phyloP scores from a whole-genome alignment of 2,329 filamentous ascomycete species.

The Helotiales sp. region DNA sequence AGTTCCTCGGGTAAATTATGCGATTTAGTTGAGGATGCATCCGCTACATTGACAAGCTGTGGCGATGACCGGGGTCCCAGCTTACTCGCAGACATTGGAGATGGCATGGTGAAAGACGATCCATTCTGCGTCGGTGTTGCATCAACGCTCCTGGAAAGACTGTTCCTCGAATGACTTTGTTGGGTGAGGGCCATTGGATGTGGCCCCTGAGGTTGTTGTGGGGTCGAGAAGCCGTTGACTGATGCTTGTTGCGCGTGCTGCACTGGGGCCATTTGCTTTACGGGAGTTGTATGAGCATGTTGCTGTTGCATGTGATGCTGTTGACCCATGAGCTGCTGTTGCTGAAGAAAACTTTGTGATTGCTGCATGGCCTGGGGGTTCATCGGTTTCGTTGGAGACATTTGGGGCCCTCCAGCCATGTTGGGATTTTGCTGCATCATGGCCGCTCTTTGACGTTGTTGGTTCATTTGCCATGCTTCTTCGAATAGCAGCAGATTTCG shows the following conservation, averaged over 20 bases:
- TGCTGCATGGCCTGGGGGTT: slow-evolving; percentile 56
- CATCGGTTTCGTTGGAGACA: slow-evolving; percentile 48
- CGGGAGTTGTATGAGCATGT: slow-evolving; percentile 51
- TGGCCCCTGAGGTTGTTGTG: slow-evolving; percentile 49
- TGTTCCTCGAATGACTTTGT: slow-evolving; percentile 55
- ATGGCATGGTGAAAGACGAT: slow-evolving; percentile 52
- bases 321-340: slow-evolving; percentile 50
- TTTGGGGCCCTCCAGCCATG: slow-evolving; percentile 47
- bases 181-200: slow-evolving; percentile 47
- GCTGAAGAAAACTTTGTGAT: slow-evolving; percentile 58
- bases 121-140: slow-evolving; percentile 42
- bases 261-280: slow-evolving; percentile 52
- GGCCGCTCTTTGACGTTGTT: slow-evolving; percentile 49
- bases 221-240: slow-evolving; percentile 56
- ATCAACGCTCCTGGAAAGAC: slow-evolving; percentile 58
- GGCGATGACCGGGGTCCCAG: slow-evolving; percentile 35
- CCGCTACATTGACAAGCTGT: slow-evolving; percentile 28
- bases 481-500: slow-evolving; percentile 80
- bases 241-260: slow-evolving; percentile 51
- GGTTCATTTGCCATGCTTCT: slow-evolving; percentile 64
- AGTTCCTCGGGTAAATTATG: slow-evolving; percentile 49
- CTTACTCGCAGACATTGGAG: slow-evolving; percentile 48
- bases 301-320: slow-evolving; percentile 51
- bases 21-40: slow-evolving; percentile 27
- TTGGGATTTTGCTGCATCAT: slow-evolving; percentile 38